Evolutionary conservation across 2,329 filamentous ascomycete genomes (phyloP), one percentile per base, ranked within the genome.

Genomic region (Setomelanomma holmii): DNA sequence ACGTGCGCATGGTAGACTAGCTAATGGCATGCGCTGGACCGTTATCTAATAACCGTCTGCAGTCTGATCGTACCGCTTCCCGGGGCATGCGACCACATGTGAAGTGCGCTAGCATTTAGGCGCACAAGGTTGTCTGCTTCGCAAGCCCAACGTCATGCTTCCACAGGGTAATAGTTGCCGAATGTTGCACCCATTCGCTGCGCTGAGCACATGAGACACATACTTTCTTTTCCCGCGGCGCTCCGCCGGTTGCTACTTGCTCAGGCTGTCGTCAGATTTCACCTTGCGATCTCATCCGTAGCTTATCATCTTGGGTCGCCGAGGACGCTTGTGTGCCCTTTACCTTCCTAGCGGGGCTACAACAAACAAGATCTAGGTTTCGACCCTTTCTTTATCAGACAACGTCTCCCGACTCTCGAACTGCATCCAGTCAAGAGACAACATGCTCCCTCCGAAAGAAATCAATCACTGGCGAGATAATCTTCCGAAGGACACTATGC

Each of bases 1-100:
- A 54, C 44, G 56, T 53, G 51, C 52, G 33, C 42, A 39, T 47
- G 44, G 30, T 40, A 42, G 48, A 53, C 27, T 30, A 45, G 42
- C 53, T 58, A 56, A 61, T 63, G 45, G 46, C 53, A 54, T 55
- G 43, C 45, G 50, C 41, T 48, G 17, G 39, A 40, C 30, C 38
- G 55, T 57, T 56, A 55, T 55, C 56, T 53, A 38, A 45, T 22
- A 24, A 42, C 49, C 23, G 49, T 33, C 39, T 47, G 49, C 39
- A 33, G 34, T 45, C 23, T 30, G 27, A 22, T 41, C 33, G 42
- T 40, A 42, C 51, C 43, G 27, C 27, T 30, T 30, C 10, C 27
- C 10, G 27, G 27, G 41, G 14, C 42, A 40, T 49, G 42, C 42
- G 27, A 46, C 48, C 43, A 39, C 23, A 14, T 20, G n/a, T 14